Evolutionary conservation across 2,329 filamentous ascomycete genomes (phyloP).

Genomic region (Catunica adiposa): DNA sequence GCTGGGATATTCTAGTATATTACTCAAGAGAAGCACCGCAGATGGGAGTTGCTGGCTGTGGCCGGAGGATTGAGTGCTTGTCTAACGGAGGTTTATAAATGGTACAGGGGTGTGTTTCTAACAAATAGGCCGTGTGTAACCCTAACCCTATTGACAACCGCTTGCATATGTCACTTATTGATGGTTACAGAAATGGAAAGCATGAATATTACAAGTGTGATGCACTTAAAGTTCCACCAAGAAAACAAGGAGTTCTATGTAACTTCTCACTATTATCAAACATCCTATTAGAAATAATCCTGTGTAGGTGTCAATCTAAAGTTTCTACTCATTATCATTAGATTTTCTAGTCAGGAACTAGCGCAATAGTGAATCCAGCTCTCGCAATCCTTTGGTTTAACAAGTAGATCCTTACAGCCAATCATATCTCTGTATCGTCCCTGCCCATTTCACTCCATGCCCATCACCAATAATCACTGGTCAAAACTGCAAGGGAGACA

Average conservation of each 20-base stretch:
- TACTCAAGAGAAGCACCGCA: conserved; percentile 8
- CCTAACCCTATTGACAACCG: background rate
- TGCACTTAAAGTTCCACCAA: background rate
- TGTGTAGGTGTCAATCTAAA: too few relatives aligned
- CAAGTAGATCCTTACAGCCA: background rate
- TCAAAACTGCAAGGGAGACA: background rate
- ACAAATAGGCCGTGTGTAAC: background rate
- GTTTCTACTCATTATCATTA: background rate
- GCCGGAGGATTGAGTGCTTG: conserved; percentile 2
- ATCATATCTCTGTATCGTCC: background rate
- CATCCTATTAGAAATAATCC: too few relatives aligned
- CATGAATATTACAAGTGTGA: background rate
- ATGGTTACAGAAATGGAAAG: background rate
- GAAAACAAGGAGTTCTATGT: too few relatives aligned
- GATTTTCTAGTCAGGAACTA: background rate
- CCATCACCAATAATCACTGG: background rate
- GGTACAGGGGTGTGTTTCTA: background rate
- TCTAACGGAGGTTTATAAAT: conserved; percentile 3
- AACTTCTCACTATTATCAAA: too few relatives aligned
- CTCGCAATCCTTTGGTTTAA: background rate
- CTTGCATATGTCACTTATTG: background rate
- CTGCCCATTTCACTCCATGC: too few relatives aligned
- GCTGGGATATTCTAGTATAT: conserved; percentile 9
- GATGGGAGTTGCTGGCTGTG: background rate
- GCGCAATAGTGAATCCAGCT: background rate